Percentiles rank a stretch among this genome's conserved stretches.
Conservation (phyloP, 116 monocot genomes). For the Zostera marina region DNA sequence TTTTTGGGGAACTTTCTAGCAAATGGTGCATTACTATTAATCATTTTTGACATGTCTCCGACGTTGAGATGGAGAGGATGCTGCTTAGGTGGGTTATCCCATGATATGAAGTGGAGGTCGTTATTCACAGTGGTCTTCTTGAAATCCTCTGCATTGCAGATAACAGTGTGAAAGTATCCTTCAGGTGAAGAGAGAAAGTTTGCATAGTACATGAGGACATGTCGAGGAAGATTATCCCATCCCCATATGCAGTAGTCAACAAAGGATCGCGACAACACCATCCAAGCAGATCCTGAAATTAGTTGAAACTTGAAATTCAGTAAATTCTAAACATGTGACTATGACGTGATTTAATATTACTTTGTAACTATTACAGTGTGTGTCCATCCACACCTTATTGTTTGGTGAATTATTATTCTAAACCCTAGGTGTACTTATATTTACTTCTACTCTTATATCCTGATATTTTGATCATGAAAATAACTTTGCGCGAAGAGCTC, state of each 20-base stretch:
- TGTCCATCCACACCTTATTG: too few species aligned
- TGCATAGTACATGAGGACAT: constrained; percentile 23
- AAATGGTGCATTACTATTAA: constrained; percentile 41
- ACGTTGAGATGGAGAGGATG: constrained; percentile 38
- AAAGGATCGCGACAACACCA: constrained; percentile 17
- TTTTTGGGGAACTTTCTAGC: constrained; percentile 28
- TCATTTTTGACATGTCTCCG: constrained; percentile 21
- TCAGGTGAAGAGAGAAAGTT: constrained; percentile 27
- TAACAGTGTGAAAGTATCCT: constrained; percentile 26
- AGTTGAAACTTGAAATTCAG: neutral
- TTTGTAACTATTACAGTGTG: too few species aligned
- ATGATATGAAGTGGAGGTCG: constrained; percentile 46
- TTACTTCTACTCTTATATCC: too few species aligned
- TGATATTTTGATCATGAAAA: too few species aligned
- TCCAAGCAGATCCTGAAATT: constrained; percentile 21
- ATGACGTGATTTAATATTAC: too few species aligned
- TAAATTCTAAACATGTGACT: neutral
- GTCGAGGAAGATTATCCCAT: constrained; percentile 24
- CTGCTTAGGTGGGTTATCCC: constrained; percentile 37
- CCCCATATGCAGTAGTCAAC: constrained; percentile 28
- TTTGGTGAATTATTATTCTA: too few species aligned
- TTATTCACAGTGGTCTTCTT: constrained; percentile 33
- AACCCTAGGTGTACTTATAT: too few species aligned
- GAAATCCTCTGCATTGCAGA: constrained; percentile 20
- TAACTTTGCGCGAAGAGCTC: too few species aligned